phyloP scores from a whole-genome alignment of 2,329 filamentous ascomycete genomes.

The Venturia effusa region DNA sequence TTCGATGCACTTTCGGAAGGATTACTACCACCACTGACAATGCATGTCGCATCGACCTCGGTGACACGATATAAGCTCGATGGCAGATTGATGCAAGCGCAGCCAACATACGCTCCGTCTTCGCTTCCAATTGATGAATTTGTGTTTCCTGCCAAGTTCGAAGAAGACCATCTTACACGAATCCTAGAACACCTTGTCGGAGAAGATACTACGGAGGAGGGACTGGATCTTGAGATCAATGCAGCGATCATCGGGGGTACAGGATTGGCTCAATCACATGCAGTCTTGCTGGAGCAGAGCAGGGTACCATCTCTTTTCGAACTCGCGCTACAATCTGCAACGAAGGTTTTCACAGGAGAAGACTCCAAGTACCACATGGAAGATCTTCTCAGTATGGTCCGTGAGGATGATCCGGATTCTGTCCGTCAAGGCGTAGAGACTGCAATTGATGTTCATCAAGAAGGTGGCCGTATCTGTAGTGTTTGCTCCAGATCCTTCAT shows the following conservation, averaged over 20 bases:
- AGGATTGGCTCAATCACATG: background rate
- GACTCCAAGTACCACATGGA: constrained; percentile 15
- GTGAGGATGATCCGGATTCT: constrained; percentile 13
- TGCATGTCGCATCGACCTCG: background rate
- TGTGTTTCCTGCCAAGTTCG: background rate
- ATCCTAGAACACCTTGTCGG: background rate
- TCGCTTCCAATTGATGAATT: background rate
- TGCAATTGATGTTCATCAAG: constrained; percentile 12
- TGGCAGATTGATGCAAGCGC: background rate
- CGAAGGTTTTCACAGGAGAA: constrained; percentile 4
- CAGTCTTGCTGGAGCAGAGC: constrained; percentile 5
- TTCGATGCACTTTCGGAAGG: background rate
- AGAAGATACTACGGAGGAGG: background rate
- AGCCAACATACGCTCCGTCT: background rate
- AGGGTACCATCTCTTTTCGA: constrained; percentile 25
- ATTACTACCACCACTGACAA: background rate
- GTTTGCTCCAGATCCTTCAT: constrained; percentile 18
- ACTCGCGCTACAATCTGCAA: constrained; percentile 20
- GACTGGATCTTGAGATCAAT: constrained; percentile 28
- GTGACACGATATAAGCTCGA: background rate
- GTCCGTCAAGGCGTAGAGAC: constrained; percentile 16
- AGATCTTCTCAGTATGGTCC: constrained; percentile 17
- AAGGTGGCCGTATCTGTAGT: constrained; percentile 22
- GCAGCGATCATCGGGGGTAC: background rate
- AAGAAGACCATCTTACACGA: background rate